These are phyloP conservation scores for Aspergillus nanangensis DNA, from an alignment of 495 filamentous ascomycete species.

Conservation along the genomic window DNA sequence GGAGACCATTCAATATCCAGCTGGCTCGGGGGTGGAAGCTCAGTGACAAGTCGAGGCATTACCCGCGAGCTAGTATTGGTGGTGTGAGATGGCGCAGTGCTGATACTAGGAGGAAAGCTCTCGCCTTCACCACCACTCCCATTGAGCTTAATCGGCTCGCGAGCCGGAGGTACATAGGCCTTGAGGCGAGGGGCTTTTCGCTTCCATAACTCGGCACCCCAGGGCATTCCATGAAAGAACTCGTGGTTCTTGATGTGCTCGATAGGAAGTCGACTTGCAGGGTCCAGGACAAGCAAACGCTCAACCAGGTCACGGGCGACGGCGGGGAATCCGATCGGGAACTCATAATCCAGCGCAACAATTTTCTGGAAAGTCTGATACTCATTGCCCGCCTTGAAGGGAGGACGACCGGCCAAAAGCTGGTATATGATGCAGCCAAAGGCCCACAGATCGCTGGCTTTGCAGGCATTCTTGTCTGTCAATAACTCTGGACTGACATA, in stretches of 20 bases:
- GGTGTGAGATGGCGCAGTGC: conserved; percentile 40
- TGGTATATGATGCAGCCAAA: conserved; percentile 99
- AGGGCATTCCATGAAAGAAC: conserved; percentile 89
- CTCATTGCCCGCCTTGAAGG: conserved; percentile 97
- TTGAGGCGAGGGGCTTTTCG: conserved; percentile 86
- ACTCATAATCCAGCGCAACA: conserved; percentile 87
- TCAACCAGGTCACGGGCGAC: conserved; percentile 91
- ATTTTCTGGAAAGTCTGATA: conserved; percentile 99
- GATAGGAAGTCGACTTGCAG: conserved; percentile 78
- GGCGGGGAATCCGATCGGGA: conserved; percentile 83
- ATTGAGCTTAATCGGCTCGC: conserved; percentile 82
- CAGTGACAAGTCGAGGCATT: conserved; percentile 84
- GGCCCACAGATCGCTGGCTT: conserved; percentile 97
- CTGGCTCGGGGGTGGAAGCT: conserved; percentile 92
- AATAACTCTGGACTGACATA: conserved; percentile 97
- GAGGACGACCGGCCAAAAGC: conserved; percentile 84
- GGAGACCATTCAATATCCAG: conserved; percentile 99
- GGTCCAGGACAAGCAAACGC: conserved; percentile 86
- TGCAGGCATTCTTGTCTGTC: conserved; percentile 94
- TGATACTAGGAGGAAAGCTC: conserved; percentile 46
- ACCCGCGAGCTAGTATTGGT: conserved; percentile 43
- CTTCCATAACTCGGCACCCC: conserved; percentile 85
- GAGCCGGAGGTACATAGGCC: conserved; percentile 73
- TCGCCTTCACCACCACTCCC: conserved; percentile 41
- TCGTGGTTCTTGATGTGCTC: conserved; percentile 97